A percentile compares a stretch with the other conserved stretches of the same genome.
These are phyloP conservation scores for Schizothecium vesticola DNA, from an alignment of 495 filamentous ascomycete species.

Conservation along the genomic window DNA sequence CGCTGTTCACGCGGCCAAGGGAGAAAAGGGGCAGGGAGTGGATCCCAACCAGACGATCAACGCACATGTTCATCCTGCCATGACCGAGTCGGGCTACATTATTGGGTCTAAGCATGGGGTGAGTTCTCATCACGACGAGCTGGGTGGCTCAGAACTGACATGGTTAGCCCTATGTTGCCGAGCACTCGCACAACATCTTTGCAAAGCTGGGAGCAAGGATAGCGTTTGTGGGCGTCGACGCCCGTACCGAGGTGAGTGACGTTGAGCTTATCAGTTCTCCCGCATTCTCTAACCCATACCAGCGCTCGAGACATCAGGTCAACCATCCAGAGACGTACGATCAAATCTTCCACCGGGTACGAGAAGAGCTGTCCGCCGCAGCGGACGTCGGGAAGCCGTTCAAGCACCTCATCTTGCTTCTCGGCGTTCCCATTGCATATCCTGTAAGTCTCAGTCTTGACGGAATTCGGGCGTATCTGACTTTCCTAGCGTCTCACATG, in stretches of 20 bases:
- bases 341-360: slow-evolving; percentile 65
- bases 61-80: slow-evolving; percentile 60
- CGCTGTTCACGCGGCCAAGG: slow-evolving; percentile 18
- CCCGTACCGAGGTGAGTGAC: slow-evolving; percentile 60
- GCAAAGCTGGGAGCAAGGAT: slow-evolving; percentile 78
- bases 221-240: slow-evolving; percentile 83
- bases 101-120: slow-evolving; percentile 66
- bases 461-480: neutral
- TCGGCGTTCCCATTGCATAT: slow-evolving; percentile 93
- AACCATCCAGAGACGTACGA: slow-evolving; percentile 90
- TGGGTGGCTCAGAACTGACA: slow-evolving; percentile 24
- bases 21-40: slow-evolving; percentile 40
- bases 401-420: slow-evolving; percentile 76
- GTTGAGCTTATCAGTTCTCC: neutral
- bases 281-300: slow-evolving; percentile 5
- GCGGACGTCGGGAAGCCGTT: slow-evolving; percentile 51
- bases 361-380: slow-evolving; percentile 54
- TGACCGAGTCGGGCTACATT: slow-evolving; percentile 67
- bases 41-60: slow-evolving; percentile 65
- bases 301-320: slow-evolving; percentile 81
- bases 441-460: slow-evolving; percentile 46
- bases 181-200: slow-evolving; percentile 75
- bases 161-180: slow-evolving; percentile 60
- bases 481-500: slow-evolving; percentile 67
- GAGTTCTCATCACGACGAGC: slow-evolving; percentile 1